Evolutionary conservation across 805 yeast species (phyloP).

Genomic region (Tetrapisispora fleetii): DNA sequence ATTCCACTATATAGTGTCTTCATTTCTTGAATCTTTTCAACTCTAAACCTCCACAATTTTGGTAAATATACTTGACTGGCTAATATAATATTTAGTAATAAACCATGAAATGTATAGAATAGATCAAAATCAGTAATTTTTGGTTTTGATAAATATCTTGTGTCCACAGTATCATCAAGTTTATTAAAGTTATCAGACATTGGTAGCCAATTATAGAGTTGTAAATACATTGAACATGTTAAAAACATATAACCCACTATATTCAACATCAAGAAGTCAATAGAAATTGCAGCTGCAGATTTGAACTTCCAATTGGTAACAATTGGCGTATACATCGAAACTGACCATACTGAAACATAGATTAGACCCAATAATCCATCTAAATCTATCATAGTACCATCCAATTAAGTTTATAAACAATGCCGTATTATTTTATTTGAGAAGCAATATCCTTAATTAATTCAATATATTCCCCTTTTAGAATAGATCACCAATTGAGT

Average conservation of each 20-base stretch:
- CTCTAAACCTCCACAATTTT: slow-evolving; percentile 29
- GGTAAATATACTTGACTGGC: slow-evolving; percentile 33
- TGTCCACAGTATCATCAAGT: slow-evolving; percentile 1
- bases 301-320: slow-evolving; percentile 31
- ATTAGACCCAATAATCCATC: slow-evolving; percentile 28
- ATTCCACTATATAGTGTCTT: slow-evolving; percentile 16
- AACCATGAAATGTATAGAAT: slow-evolving; percentile 40
- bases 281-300: slow-evolving; percentile 41
- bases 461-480: too few species aligned
- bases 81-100: slow-evolving; percentile 32
- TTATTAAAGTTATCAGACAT: neutral
- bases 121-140: slow-evolving; percentile 37
- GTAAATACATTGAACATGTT: slow-evolving; percentile 34
- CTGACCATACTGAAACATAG: slow-evolving; percentile 35
- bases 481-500: too few species aligned
- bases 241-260: slow-evolving; percentile 39
- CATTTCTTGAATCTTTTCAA: slow-evolving; percentile 17
- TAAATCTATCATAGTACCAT: neutral
- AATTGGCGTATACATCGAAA: slow-evolving; percentile 43
- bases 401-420: too few species aligned
- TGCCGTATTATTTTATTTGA: too few species aligned
- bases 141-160: slow-evolving; percentile 23
- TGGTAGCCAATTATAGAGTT: slow-evolving; percentile 29
- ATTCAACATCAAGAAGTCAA: slow-evolving; percentile 39
- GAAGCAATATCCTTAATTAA: too few species aligned